Conservation (phyloP, 495 filamentous ascomycete genomes). For the Aspergillus incahuasiensis region DNA sequence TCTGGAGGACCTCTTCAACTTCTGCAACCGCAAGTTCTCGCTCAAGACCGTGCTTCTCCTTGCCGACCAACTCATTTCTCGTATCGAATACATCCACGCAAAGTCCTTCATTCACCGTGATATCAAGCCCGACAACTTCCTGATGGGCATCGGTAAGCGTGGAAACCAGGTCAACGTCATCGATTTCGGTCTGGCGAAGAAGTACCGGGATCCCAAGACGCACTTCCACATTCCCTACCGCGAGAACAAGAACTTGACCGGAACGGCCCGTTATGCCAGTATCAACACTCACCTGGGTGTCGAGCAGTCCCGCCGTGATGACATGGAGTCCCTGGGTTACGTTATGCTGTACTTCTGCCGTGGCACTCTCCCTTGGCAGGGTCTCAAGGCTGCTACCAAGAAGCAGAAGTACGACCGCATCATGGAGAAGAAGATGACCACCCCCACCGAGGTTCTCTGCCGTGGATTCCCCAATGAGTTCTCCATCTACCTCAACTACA, state of each 20-base stretch:
- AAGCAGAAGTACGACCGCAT: slow-evolving; percentile 99
- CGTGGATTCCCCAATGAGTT: slow-evolving; percentile 99
- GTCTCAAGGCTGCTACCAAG: slow-evolving; percentile 98
- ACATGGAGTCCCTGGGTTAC: slow-evolving; percentile 99
- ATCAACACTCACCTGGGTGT: slow-evolving; percentile 99
- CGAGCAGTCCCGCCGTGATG: slow-evolving; percentile 98
- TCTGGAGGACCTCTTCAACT: slow-evolving; percentile 99
- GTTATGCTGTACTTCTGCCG: slow-evolving; percentile 99
- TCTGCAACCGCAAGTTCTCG: slow-evolving; percentile 99
- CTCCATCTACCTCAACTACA: slow-evolving; percentile 99
- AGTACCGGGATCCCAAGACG: slow-evolving; percentile 99
- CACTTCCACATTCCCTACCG: slow-evolving; percentile 99
- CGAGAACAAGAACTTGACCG: slow-evolving; percentile 99
- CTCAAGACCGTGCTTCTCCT: slow-evolving; percentile 98
- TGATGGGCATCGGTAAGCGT: slow-evolving; percentile 99
- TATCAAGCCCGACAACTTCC: slow-evolving; percentile 99
- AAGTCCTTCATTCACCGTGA: slow-evolving; percentile 99
- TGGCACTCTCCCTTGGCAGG: slow-evolving; percentile 98
- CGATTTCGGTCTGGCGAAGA: slow-evolving; percentile 99
- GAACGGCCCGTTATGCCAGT: slow-evolving; percentile 96
- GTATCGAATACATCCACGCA: slow-evolving; percentile 99
- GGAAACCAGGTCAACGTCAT: slow-evolving; percentile 99
- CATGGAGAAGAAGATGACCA: slow-evolving; percentile 99
- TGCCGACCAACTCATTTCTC: slow-evolving; percentile 97
- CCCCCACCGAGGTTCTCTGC: slow-evolving; percentile 97